Evolutionary conservation across 23 red algal species (phyloP), one percentile per base, ranked within the genome.

Genomic region (Cyanidium caldarium): DNA sequence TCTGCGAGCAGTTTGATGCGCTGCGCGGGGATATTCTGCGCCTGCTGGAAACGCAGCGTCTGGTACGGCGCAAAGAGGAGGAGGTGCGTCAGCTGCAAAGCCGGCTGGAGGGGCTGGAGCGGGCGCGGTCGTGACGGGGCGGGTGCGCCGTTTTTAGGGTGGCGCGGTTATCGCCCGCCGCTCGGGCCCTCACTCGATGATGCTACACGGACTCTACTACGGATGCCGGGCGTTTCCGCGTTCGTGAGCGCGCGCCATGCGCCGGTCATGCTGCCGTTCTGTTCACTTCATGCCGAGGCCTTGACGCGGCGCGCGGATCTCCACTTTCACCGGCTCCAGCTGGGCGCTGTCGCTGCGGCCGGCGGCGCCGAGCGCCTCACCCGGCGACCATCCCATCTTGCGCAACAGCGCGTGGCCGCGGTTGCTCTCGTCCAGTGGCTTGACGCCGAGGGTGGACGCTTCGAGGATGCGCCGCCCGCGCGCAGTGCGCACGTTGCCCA

Each of bases 1-100:
- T 88, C 3, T 79, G 87, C 17, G 92, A 98, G 41, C 81, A 73
- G 43, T 98, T 86, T 78, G 92, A 98, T 70, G 44, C 74, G 70
- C 51, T 98, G 2, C 68, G 92, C 35, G 76, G 77, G 70, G 92
- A 88, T 1, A 80, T 98, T 40, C 42, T 88, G 0, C 39, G 35
- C 39, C 74, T 77, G 39, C 51, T 98, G 40, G 92, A 98, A 45
- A 44, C 86, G 20, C 46, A 85, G 15, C 57, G 82, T n/a, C 69
- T 80, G 15, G 78, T 98, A 2, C 35, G 66, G 65, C 43, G 76
- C 33, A 98, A 98, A 68, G 92, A 98, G 67, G 85, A 86, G 45
- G 92, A 98, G 34, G 73, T 88, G 34, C 79, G 41, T 44, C 12
- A n/a, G 41, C n/a, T 44, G 41, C 41, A 12, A 44, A n/a, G 13